Percentiles rank a stretch among this genome's conserved stretches.
Evolutionary conservation across 2,329 filamentous ascomycete species (phyloP).

Genomic region (Colletotrichum aenigma): DNA sequence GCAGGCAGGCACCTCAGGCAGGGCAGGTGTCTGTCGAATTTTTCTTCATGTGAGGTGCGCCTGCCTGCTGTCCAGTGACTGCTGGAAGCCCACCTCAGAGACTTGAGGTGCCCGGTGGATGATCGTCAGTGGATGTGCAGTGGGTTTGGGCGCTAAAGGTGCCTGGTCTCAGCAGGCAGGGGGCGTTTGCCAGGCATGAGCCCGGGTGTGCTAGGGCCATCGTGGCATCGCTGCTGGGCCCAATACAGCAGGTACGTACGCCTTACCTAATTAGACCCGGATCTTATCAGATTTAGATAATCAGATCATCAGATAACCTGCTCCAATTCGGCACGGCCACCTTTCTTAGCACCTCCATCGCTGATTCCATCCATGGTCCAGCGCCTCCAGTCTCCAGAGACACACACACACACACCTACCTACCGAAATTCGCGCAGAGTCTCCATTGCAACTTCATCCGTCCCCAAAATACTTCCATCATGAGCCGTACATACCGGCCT

Average conservation of each 20-base stretch:
- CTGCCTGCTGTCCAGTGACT: neutral
- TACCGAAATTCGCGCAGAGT: neutral
- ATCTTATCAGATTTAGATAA: constrained; percentile 21
- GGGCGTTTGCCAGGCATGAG: neutral
- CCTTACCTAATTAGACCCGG: constrained; percentile 19
- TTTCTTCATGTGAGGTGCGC: neutral
- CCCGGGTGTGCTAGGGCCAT: neutral
- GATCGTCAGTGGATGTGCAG: constrained; percentile 3
- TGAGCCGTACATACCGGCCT: neutral
- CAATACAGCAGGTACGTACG: constrained; percentile 5
- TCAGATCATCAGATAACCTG: constrained; percentile 26
- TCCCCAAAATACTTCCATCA: neutral
- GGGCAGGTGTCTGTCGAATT: neutral
- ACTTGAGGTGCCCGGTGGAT: neutral
- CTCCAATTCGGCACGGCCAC: neutral
- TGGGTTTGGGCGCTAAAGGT: neutral
- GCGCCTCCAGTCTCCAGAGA: neutral
- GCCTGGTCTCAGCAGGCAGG: neutral
- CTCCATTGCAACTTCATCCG: neutral
- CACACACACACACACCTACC: neutral
- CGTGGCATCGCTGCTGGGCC: constrained; percentile 6
- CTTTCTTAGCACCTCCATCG: neutral
- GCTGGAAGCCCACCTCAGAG: neutral
- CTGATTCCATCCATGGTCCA: neutral
- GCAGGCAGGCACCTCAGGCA: neutral